phyloP scores from a whole-genome alignment of 495 filamentous ascomycete genomes.

The Pseudoneurospora amorphoporcata region DNA sequence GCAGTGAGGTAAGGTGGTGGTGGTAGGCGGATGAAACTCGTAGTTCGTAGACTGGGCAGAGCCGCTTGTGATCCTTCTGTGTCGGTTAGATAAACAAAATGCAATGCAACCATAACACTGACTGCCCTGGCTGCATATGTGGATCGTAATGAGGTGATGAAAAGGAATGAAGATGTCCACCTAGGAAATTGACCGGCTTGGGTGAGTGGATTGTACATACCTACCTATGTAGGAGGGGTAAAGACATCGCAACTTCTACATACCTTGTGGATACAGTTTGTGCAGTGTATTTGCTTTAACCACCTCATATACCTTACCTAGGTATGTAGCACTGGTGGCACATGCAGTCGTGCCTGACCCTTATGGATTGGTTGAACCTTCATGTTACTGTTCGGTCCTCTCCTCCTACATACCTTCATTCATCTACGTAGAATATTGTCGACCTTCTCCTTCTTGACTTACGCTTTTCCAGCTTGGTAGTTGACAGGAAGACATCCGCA shows the following conservation, averaged over 20 bases:
- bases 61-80: neutral
- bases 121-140: neutral
- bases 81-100: neutral
- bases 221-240: too few species aligned
- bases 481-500: neutral
- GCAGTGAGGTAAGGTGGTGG: neutral
- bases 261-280: neutral
- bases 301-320: too few species aligned
- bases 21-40: neutral
- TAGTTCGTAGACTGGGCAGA: neutral
- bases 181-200: neutral
- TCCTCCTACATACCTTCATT: neutral
- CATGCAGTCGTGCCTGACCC: neutral
- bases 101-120: neutral
- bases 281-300: neutral
- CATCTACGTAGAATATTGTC: neutral
- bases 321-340: neutral
- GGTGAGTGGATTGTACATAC: too few species aligned
- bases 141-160: neutral
- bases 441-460: neutral
- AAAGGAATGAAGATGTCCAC: neutral
- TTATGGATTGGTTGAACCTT: neutral
- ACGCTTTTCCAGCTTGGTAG: neutral
- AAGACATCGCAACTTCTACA: neutral
- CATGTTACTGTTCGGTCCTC: neutral